Percentiles rank a stretch among this genome's conserved stretches.
Evolutionary conservation across 2,329 filamentous ascomycete genomes (phyloP).

Genomic region (Lachnellula subtilissima): DNA sequence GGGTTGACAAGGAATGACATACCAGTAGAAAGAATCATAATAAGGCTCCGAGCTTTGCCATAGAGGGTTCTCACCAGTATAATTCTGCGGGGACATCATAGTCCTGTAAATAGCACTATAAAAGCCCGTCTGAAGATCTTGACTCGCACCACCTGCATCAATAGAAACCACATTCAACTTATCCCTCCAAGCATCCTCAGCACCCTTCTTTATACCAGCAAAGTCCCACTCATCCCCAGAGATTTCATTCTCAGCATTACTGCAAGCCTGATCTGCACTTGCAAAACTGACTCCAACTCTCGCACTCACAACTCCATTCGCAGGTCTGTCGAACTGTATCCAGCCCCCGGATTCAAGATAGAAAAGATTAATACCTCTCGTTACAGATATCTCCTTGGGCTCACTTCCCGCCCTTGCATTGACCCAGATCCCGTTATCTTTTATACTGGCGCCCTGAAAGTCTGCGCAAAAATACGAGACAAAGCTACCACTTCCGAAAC

Average conservation of each 20-base stretch:
- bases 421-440: slow-evolving; percentile 57
- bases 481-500: slow-evolving; percentile 60
- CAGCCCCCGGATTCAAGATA: slow-evolving; percentile 19
- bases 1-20: not conserved
- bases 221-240: slow-evolving; percentile 57
- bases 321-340: slow-evolving; percentile 51
- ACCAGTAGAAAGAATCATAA: slow-evolving; percentile 66
- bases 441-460: slow-evolving; percentile 53
- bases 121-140: slow-evolving; percentile 55
- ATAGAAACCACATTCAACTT: slow-evolving; percentile 57
- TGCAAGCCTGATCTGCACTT: slow-evolving; percentile 59
- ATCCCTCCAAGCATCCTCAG: slow-evolving; percentile 52
- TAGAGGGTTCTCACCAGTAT: slow-evolving; percentile 66
- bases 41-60: slow-evolving; percentile 66
- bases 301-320: slow-evolving; percentile 48
- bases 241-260: slow-evolving; percentile 63
- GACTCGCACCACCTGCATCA: slow-evolving; percentile 45
- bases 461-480: slow-evolving; percentile 62
- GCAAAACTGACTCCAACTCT: slow-evolving; percentile 69
- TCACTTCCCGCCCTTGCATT: slow-evolving; percentile 50
- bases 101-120: slow-evolving; percentile 67
- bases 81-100: slow-evolving; percentile 68
- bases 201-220: slow-evolving; percentile 45
- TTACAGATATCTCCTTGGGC: slow-evolving; percentile 44
- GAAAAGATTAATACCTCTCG: slow-evolving; percentile 42